Evolutionary conservation across 257 asterid species (phyloP).

Genomic region (Galeopsis tetrahit): DNA sequence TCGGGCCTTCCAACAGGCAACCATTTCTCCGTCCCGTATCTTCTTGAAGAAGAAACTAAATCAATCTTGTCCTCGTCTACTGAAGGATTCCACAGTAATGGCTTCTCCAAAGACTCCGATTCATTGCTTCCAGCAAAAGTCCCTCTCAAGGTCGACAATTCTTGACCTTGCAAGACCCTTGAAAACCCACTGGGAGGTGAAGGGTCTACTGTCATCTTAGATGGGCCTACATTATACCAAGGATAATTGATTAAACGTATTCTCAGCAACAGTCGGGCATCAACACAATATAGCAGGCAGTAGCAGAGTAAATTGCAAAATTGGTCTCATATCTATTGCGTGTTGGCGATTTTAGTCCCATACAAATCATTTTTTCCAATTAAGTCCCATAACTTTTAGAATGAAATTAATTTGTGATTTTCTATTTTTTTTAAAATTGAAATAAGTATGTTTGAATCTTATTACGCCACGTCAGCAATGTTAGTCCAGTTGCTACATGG

Average conservation of each 20-base stretch:
- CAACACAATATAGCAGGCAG: conserved; percentile 24
- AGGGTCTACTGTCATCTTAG: conserved; percentile 74
- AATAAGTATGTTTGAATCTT: too few species aligned
- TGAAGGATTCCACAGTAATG: conserved; percentile 54
- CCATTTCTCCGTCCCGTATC: conserved; percentile 64
- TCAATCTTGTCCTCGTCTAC: conserved; percentile 65
- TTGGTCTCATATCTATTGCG: too few species aligned
- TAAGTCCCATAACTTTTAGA: too few species aligned
- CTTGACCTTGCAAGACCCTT: conserved; percentile 98
- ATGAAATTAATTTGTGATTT: too few species aligned
- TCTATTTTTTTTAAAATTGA: too few species aligned
- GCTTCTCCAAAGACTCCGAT: conserved; percentile 72
- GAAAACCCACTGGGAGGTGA: conserved; percentile 64
- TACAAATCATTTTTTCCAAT: too few species aligned
- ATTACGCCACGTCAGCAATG: too few species aligned
- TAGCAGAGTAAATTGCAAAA: neutral
- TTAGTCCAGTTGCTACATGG: too few species aligned
- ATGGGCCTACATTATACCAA: conserved; percentile 53
- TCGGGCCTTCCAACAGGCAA: conserved; percentile 70
- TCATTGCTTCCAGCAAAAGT: conserved; percentile 65
- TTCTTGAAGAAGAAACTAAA: conserved; percentile 50
- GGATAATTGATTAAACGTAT: conserved; percentile 21
- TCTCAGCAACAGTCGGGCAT: neutral
- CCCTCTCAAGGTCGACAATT: conserved; percentile 77
- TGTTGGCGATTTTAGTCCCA: too few species aligned